A percentile compares a stretch with the other conserved stretches of the same genome.
Evolutionary conservation across 75 land plant species (phyloP).

Genomic region (Pseudotsuga menziesii): DNA sequence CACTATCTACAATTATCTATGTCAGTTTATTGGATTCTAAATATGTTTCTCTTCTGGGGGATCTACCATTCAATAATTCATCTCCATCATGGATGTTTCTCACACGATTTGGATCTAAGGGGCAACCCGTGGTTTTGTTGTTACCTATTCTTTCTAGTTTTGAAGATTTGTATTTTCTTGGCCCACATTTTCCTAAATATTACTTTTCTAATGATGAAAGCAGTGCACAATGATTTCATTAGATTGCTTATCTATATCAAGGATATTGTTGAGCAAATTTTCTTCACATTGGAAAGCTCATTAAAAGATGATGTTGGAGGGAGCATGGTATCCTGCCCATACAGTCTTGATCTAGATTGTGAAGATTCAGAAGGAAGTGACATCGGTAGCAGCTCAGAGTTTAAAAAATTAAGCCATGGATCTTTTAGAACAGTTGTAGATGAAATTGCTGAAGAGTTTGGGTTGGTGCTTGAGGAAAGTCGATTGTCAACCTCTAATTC

Average conservation of each 20-base stretch:
- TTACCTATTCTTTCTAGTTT: constrained; percentile 39
- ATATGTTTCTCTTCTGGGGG: constrained; percentile 30
- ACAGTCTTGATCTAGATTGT: neutral
- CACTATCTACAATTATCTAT: constrained; percentile 50
- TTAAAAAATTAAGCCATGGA: neutral
- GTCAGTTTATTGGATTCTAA: constrained; percentile 70
- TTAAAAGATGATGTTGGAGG: neutral
- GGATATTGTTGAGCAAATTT: neutral
- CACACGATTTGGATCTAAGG: constrained; percentile 39
- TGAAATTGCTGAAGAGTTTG: constrained; percentile 45
- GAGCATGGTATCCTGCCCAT: neutral
- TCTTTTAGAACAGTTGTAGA: constrained; percentile 27
- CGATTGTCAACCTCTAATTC: constrained; percentile 42
- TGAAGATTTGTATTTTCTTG: constrained; percentile 31
- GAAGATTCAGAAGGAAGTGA: constrained; percentile 32
- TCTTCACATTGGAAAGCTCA: constrained; percentile 14
- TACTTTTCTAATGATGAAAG: neutral
- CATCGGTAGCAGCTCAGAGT: constrained; percentile 25
- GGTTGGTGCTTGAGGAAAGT: constrained; percentile 60
- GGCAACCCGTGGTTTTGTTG: constrained; percentile 52
- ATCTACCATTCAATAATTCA: constrained; percentile 15
- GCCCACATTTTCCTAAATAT: neutral
- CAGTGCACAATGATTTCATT: neutral
- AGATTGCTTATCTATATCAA: neutral
- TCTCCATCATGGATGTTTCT: constrained; percentile 65